These are phyloP conservation scores for Cystobasidiaceae sp. DNA, from an alignment of 1,284 basidiomycete genomes.

Conservation along the genomic window DNA sequence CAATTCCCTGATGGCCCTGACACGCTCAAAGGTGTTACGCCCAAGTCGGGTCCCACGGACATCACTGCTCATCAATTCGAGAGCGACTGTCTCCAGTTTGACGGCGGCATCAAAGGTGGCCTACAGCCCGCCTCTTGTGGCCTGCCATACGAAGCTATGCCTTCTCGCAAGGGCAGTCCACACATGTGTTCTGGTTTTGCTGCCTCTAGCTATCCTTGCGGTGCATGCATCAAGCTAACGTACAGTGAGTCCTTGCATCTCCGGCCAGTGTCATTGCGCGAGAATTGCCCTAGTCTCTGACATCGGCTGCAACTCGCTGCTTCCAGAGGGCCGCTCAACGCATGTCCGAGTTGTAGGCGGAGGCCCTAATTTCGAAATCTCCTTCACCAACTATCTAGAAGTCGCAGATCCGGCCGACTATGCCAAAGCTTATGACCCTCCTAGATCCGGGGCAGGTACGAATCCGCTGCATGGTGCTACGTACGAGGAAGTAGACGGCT, in stretches of 20 bases:
- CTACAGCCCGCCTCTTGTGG: not conserved
- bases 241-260: not conserved
- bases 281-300: too few relatives aligned
- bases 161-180: not conserved
- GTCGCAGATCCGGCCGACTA: not conserved
- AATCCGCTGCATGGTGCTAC: not conserved
- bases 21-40: too few relatives aligned
- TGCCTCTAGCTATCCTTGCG: not conserved
- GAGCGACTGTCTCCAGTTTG: not conserved
- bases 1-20: too few relatives aligned
- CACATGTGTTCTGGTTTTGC: not conserved
- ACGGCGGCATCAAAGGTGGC: not conserved
- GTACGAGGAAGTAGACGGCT: not conserved
- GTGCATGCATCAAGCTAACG: not conserved
- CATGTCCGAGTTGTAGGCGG: not conserved
- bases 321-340: not conserved
- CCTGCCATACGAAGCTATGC: not conserved
- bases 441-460: not conserved
- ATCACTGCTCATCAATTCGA: not conserved
- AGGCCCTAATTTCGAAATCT: not conserved
- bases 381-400: not conserved
- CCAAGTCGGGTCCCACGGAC: not conserved
- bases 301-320: too few relatives aligned
- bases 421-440: not conserved
- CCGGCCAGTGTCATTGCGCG: not conserved